These are phyloP conservation scores for Cercospora sojina DNA, from an alignment of 2,329 filamentous ascomycete genomes.

Conservation along the genomic window DNA sequence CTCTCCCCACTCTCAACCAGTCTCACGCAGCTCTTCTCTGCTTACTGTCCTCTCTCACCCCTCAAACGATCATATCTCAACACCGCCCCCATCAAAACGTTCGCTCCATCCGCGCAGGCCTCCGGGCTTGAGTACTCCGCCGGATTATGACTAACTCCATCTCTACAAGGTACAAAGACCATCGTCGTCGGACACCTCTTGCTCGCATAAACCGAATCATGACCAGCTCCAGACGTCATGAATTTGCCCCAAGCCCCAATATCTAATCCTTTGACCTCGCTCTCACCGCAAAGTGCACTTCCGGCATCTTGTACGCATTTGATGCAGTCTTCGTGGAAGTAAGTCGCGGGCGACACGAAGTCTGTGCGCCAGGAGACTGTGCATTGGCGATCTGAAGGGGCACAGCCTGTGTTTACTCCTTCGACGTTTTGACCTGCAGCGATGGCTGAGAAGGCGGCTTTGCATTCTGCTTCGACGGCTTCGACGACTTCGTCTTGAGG, in stretches of 20 bases:
- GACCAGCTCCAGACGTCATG: constrained; percentile 65
- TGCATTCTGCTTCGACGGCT: constrained; percentile 57
- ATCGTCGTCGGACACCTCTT: constrained; percentile 50
- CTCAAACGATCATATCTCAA: constrained; percentile 50
- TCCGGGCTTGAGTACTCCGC: constrained; percentile 47
- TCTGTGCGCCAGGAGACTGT: constrained; percentile 61
- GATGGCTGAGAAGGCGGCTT: constrained; percentile 59
- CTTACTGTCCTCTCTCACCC: constrained; percentile 31
- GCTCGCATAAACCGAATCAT: constrained; percentile 53
- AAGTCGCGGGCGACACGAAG: constrained; percentile 60
- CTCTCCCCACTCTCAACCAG: not conserved
- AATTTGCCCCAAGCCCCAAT: constrained; percentile 41
- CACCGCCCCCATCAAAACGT: constrained; percentile 53
- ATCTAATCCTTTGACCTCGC: constrained; percentile 39
- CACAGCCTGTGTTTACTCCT: constrained; percentile 46
- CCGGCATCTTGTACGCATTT: constrained; percentile 62
- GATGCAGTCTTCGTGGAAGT: constrained; percentile 68
- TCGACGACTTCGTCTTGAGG: constrained; percentile 57
- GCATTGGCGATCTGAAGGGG: constrained; percentile 44
- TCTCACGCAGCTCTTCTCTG: not conserved
- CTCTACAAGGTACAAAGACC: constrained; percentile 51
- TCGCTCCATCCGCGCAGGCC: constrained; percentile 49
- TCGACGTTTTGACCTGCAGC: constrained; percentile 57
- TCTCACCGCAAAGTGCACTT: constrained; percentile 55
- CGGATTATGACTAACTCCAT: constrained; percentile 51